Evolutionary conservation across 176 grass and related monocot species (phyloP).

Genomic region (Carex kokanica): DNA sequence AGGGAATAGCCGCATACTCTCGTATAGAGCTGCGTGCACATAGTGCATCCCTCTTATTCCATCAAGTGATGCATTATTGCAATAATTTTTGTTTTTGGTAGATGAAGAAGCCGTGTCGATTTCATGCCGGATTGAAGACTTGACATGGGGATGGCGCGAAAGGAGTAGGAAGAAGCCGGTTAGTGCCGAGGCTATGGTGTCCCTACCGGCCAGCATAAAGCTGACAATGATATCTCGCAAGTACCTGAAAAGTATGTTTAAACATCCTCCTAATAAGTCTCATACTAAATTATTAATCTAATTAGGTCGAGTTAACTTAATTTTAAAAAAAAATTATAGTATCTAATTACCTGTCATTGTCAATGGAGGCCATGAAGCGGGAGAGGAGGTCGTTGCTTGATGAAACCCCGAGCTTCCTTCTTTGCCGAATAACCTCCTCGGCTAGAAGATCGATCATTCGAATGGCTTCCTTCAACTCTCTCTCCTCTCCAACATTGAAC

Average conservation of each 20-base stretch:
- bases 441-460: slow-evolving; percentile 60
- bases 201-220: slow-evolving; percentile 81
- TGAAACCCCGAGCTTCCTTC: slow-evolving; percentile 52
- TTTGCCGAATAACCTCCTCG: slow-evolving; percentile 53
- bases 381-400: slow-evolving; percentile 64
- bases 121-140: slow-evolving; percentile 41
- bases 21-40: slow-evolving; percentile 61
- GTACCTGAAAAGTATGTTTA: slow-evolving; percentile 29
- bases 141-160: slow-evolving; percentile 46
- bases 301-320: too few relatives aligned
- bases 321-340: neutral
- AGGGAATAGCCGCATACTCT: slow-evolving; percentile 80
- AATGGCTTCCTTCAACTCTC: slow-evolving; percentile 41
- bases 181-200: slow-evolving; percentile 64
- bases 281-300: too few relatives aligned
- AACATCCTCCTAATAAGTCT: neutral
- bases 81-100: neutral
- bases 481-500: slow-evolving; percentile 60
- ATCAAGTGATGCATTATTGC: slow-evolving; percentile 10
- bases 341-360: slow-evolving; percentile 43
- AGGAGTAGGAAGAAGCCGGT: slow-evolving; percentile 80
- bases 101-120: slow-evolving; percentile 19
- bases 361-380: slow-evolving; percentile 53
- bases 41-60: slow-evolving; percentile 75
- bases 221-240: slow-evolving; percentile 79